Base-by-base conservation (phyloP, 495 filamentous ascomycete species). In the Trichoderma erinaceum region DNA sequence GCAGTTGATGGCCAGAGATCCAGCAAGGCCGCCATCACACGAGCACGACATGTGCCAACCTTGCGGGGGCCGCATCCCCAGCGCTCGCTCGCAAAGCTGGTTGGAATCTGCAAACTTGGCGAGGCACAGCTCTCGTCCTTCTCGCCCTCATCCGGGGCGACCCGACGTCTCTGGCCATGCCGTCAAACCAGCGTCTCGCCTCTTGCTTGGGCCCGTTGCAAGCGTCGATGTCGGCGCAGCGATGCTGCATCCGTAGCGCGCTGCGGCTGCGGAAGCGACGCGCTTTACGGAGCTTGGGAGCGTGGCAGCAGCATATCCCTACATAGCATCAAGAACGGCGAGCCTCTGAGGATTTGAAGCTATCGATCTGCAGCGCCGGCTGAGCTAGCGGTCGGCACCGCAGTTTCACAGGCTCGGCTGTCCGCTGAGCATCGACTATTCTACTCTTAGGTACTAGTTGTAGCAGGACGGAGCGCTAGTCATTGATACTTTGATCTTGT, bases 41-140 rank as follows among this genome's bases (percentile, higher is more conserved):
- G 56, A 61, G 56, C 56, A 61, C 56, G 56, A 32, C 56, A 61
- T 61, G 25, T 61, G 56, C 56, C 56, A 61, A 32, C 16, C 56
- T 38, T 61, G 56, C 25, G 56, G 56, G 56, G 56, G 16, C 56
- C 27, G 56, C 27, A 61, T 6, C 48, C 46, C 48, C 48, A 52
- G 48, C 48, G 21, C 23, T 29, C 23, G 21, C 52, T 61, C 56
- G 56, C 56, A 61, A 61, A 15, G 23, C 8, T 61, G 23, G 56
- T 25, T 61, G 56, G 11, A 18, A 21, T 52, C 48, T 61, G 23
- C 56, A 61, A 61, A 25, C 25, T 25, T 52, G 48, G 48, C 48
- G 48, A 52, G 48, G 21, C 44, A 18, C 43, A 13, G 43, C 43
- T n/a, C 44, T 58, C 50, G 16, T 21, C 23, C 50, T 21, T 27